Evolutionary conservation across 257 asterid genomes (phyloP), one percentile per base, ranked within the genome.

Genomic region (Forsythia viridissima): DNA sequence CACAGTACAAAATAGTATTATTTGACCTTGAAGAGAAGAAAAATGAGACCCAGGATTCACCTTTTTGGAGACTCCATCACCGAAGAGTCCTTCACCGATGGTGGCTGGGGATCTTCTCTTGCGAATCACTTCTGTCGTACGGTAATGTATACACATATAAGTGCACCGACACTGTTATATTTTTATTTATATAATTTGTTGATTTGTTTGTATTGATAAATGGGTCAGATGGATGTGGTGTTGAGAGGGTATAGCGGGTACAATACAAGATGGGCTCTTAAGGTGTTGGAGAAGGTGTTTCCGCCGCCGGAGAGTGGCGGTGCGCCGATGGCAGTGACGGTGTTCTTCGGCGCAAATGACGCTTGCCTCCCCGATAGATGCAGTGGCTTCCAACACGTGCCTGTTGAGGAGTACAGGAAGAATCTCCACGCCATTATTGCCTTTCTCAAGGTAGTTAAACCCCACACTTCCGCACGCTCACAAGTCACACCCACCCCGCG

Each of bases 31-130:
- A 8, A 2, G 2, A 70, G 16, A 15, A 21, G 43, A 9, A 79
- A 81, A 52, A 95, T 95, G 99, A 91, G 97, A 76, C 92, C 96
- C 7, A 90, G 87, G 86, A 88, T 93, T 79, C 91, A 88, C 85
- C 96, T 95, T 1, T 92, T 93, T 59, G 99, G 99, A 43, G 99
- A 95, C 82, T 95, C 99, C 59, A 95, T 95, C 43, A 95, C 99
- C 18, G 93, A 95, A 67, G 67, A 15, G 73, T 90, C 98, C 59
- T 95, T 95, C 71, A 38, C 2, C 30, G 70, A 90, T 39, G 97
- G 93, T 63, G 97, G 98, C 0, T 95, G 99, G 99, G 99, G 98
- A 42, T 84, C 96, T 78, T 86, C 97, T 74, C 96, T 95, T 16
- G 90, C 92, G 5, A 79, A 90, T 12, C 98, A 92, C 87, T 95